phyloP scores from a whole-genome alignment of 2,329 filamentous ascomycete genomes.

The Botryotinia globosa region DNA sequence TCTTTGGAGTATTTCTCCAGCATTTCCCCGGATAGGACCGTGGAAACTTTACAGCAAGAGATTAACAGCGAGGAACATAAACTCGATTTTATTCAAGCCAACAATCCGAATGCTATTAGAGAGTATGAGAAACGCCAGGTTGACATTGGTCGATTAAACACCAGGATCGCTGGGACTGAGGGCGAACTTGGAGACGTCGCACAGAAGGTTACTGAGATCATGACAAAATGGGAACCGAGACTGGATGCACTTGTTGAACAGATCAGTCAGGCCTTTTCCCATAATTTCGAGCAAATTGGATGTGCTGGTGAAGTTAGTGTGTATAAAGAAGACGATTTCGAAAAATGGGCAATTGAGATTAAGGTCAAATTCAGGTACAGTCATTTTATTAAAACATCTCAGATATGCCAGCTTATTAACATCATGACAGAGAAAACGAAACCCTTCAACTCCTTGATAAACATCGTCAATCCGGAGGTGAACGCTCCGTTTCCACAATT shows the following conservation, averaged over 20 bases:
- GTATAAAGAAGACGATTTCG: conserved; percentile 89
- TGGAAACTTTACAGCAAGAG: conserved; percentile 67
- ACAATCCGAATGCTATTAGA: conserved; percentile 70
- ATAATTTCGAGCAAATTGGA: conserved; percentile 91
- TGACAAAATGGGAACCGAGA: conserved; percentile 75
- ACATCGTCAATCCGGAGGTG: conserved; percentile 92
- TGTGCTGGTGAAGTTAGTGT: conserved; percentile 89
- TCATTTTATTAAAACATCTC: background rate
- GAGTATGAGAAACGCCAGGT: conserved; percentile 72
- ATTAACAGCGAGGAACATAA: conserved; percentile 72
- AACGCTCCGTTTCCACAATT: conserved; percentile 93
- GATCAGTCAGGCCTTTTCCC: conserved; percentile 87
- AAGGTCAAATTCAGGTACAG: conserved; percentile 87
- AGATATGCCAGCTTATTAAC: conserved; percentile 20
- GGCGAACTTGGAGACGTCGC: conserved; percentile 54
- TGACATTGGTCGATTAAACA: conserved; percentile 65
- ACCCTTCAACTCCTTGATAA: conserved; percentile 80
- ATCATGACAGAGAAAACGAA: conserved; percentile 64
- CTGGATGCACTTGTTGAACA: conserved; percentile 73
- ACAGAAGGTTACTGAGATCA: conserved; percentile 61
- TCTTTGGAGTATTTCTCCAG: conserved; percentile 42
- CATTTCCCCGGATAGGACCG: conserved; percentile 49
- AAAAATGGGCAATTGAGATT: conserved; percentile 90
- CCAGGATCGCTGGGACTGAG: conserved; percentile 55
- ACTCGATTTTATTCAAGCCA: conserved; percentile 76